Conservation (phyloP, 768 basidiomycete species). For the Xerocomellus amylosporus region DNA sequence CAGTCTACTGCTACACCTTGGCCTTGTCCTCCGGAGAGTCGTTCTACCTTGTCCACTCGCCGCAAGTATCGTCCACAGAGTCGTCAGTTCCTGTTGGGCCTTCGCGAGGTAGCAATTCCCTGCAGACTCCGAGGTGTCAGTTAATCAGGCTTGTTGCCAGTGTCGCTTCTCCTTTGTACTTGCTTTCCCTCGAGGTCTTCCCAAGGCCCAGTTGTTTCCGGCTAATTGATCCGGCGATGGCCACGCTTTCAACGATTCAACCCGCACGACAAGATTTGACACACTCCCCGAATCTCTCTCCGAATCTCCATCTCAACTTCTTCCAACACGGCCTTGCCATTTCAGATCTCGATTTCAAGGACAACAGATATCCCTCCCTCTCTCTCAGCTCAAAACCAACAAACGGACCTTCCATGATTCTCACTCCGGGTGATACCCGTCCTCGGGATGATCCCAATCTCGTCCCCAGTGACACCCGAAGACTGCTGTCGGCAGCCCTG, state of each 20-base stretch:
- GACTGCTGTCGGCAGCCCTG: slow-evolving; percentile 9
- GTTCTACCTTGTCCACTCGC: neutral
- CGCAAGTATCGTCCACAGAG: neutral
- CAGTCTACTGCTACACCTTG: neutral
- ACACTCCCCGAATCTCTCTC: slow-evolving; percentile 26
- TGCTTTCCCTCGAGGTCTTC: slow-evolving; percentile 14
- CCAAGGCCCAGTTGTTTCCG: slow-evolving; percentile 22
- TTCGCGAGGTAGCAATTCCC: neutral
- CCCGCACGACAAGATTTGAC: slow-evolving; percentile 41
- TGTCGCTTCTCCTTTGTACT: slow-evolving; percentile 4
- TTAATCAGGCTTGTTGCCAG: slow-evolving; percentile 7
- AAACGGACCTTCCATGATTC: slow-evolving; percentile 30
- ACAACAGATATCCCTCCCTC: slow-evolving; percentile 54
- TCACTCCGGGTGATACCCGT: slow-evolving; percentile 27
- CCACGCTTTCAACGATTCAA: slow-evolving; percentile 53
- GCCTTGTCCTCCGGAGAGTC: slow-evolving; percentile 1
- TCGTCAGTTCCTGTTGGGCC: neutral
- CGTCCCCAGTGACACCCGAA: slow-evolving; percentile 13
- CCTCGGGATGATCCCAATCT: slow-evolving; percentile 21
- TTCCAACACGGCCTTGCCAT: slow-evolving; percentile 54
- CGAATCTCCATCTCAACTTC: slow-evolving; percentile 37
- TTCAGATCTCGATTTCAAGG: slow-evolving; percentile 60
- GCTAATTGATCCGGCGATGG: slow-evolving; percentile 26
- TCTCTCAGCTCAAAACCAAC: slow-evolving; percentile 23
- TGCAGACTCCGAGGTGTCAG: neutral